Evolutionary conservation across 2,329 filamentous ascomycete species (phyloP).

Genomic region (Pseudogymnoascus sp.): DNA sequence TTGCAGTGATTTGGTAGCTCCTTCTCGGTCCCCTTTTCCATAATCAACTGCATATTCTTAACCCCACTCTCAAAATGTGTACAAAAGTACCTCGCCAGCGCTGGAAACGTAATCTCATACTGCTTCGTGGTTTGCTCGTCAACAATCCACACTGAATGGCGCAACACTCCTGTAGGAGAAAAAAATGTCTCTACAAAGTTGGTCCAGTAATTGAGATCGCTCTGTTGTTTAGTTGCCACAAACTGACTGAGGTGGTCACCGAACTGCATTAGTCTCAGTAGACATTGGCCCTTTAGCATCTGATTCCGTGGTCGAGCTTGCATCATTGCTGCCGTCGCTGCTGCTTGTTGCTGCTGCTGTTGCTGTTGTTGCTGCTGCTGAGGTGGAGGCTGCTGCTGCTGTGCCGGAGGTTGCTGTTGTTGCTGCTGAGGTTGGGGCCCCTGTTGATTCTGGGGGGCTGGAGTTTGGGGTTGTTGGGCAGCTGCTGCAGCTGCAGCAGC

Average conservation of each 20-base stretch:
- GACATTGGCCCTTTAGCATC: conserved; percentile 44
- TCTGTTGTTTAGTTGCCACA: conserved; percentile 47
- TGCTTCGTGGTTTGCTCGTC: conserved; percentile 60
- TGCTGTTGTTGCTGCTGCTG: conserved; percentile 31
- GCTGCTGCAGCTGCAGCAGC: conserved; percentile 14
- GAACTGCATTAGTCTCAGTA: conserved; percentile 54
- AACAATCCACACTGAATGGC: conserved; percentile 56
- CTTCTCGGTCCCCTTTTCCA: conserved; percentile 58
- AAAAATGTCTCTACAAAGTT: conserved; percentile 76
- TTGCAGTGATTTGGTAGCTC: conserved; percentile 54
- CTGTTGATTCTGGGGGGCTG: conserved; percentile 31
- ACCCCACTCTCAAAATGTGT: conserved; percentile 84
- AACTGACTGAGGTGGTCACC: conserved; percentile 53
- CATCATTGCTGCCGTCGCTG: conserved; percentile 27
- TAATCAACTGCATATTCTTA: conserved; percentile 73
- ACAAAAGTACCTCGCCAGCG: conserved; percentile 79
- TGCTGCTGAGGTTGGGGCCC: conserved; percentile 36
- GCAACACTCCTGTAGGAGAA: conserved; percentile 64
- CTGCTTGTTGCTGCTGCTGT: conserved; percentile 27
- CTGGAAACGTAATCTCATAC: conserved; percentile 77
- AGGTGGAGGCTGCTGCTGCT: conserved; percentile 33
- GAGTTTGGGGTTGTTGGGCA: conserved; percentile 23
- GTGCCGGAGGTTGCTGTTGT: conserved; percentile 30
- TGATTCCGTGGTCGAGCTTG: conserved; percentile 26
- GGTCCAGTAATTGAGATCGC: conserved; percentile 70